A percentile compares a stretch with the other conserved stretches of the same genome.
These are phyloP conservation scores for Boehmeria nivea DNA, from an alignment of 306 rosid species.

Conservation along the genomic window DNA sequence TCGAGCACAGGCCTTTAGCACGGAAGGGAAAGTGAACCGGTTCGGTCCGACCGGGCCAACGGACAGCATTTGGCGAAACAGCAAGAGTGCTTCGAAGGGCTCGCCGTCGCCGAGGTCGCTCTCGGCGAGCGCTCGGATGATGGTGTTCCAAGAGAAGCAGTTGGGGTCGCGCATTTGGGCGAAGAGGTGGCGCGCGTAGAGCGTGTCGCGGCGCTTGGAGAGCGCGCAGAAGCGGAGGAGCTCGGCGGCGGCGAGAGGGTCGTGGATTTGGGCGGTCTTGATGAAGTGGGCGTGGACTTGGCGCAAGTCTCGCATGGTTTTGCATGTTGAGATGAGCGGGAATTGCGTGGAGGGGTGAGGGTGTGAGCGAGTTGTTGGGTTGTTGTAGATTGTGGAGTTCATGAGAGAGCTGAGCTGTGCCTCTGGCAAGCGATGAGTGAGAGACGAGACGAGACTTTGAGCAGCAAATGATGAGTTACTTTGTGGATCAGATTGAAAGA, in stretches of 20 bases:
- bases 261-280: conserved; percentile 54
- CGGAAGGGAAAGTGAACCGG: conserved; percentile 62
- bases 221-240: conserved; percentile 43
- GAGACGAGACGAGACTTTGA: too few species aligned
- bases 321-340: conserved; percentile 47
- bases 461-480: too few species aligned
- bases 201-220: conserved; percentile 34
- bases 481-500: too few species aligned
- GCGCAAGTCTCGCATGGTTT: conserved; percentile 48
- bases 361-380: conserved; percentile 10
- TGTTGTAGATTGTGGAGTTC: conserved; percentile 23
- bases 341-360: conserved; percentile 37
- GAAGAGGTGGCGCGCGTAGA: conserved; percentile 40
- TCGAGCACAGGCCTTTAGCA: conserved; percentile 61
- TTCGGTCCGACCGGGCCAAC: conserved; percentile 53
- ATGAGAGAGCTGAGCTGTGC: too few species aligned
- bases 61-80: conserved; percentile 44
- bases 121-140: conserved; percentile 61
- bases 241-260: conserved; percentile 51
- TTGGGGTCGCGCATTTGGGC: conserved; percentile 42
- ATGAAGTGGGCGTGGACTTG: conserved; percentile 66
- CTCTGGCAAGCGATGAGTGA: too few species aligned
- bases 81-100: conserved; percentile 30
- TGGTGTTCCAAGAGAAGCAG: conserved; percentile 67
- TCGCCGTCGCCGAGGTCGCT: conserved; percentile 22